Conservation (phyloP, 495 filamentous ascomycete genomes). For the Aspergillus bridgeri region DNA sequence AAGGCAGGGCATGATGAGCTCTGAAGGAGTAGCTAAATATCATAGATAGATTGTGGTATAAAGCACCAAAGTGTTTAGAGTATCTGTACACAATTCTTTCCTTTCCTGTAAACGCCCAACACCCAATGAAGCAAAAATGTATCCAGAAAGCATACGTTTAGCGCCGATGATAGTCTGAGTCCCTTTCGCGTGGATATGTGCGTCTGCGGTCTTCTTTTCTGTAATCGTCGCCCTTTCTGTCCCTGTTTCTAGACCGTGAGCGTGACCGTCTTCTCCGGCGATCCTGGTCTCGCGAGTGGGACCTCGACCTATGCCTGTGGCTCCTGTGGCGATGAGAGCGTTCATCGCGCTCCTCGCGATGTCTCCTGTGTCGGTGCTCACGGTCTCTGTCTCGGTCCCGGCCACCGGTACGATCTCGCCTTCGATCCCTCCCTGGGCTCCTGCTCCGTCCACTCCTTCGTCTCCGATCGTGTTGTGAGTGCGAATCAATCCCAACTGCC, state of each 20-base stretch:
- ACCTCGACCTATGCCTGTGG: slow-evolving; percentile 33
- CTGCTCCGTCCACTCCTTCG: slow-evolving; percentile 31
- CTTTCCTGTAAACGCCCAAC: slow-evolving; percentile 16
- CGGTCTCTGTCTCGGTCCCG: slow-evolving; percentile 31
- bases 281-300: slow-evolving; percentile 25
- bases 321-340: slow-evolving; percentile 32
- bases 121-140: neutral
- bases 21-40: slow-evolving; percentile 16
- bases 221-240: slow-evolving; percentile 25
- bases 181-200: slow-evolving; percentile 26
- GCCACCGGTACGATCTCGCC: slow-evolving; percentile 23
- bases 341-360: slow-evolving; percentile 32
- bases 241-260: slow-evolving; percentile 33
- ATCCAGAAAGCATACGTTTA: slow-evolving; percentile 10
- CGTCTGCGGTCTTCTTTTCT: slow-evolving; percentile 27
- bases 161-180: slow-evolving; percentile 24
- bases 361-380: slow-evolving; percentile 35
- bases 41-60: slow-evolving; percentile 24
- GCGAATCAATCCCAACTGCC: slow-evolving; percentile 21
- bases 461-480: slow-evolving; percentile 25
- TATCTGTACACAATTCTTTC: slow-evolving; percentile 13
- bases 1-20: slow-evolving; percentile 41
- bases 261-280: slow-evolving; percentile 23
- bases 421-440: slow-evolving; percentile 31
- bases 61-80: slow-evolving; percentile 1